Evolutionary conservation across 208 protist species (phyloP), one percentile per base, ranked within the genome.

Genomic region (Crithidia thermophila): DNA sequence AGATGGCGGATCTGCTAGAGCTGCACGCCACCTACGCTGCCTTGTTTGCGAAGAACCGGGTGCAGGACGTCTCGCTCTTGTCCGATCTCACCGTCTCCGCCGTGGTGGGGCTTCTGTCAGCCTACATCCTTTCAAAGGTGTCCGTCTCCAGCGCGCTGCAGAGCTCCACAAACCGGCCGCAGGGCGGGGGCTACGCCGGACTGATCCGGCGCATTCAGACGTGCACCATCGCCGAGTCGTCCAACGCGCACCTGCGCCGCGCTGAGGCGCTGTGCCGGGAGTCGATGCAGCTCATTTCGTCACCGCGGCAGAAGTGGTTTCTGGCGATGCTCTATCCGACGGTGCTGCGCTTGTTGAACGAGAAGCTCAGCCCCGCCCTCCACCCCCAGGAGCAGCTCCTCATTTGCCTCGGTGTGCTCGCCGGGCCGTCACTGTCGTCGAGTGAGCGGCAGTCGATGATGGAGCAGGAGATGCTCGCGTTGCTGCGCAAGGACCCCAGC

Each of bases 351-450:
- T 79, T 96, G 33, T 30, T 59, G 3, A 51, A 51, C 18, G 71
- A 66, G 18, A 92, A 79, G 61, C 51, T 57, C 31, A 59, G 62
- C 5, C 8, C 20, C 5, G 25, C 62, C 8, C 9, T 58, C 47
- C 77, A 84, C 43, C 84, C 88, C 20, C 91, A 96, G 73, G 81
- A 93, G 62, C 81, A 87, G 51, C 76, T 96, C 14, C 67, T 96
- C 7, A 43, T 87, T 28, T 39, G 88, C 11, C 74, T 96, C 27
- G 88, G 85, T 27, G 53, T 72, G 18, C 47, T 91, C 1, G 52
- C 67, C 37, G 83, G 78, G 4, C 86, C 87, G 0, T 42, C 76
- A 33, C 33, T 64, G 14, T 8, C 69, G 10, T 1, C 47, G 10
- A 46, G 69, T 4, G 87, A 96, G 13, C 81, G 82, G 40, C 65